Evolutionary conservation across 2,329 filamentous ascomycete species (phyloP).

Genomic region (Akanthomyces lecanii): DNA sequence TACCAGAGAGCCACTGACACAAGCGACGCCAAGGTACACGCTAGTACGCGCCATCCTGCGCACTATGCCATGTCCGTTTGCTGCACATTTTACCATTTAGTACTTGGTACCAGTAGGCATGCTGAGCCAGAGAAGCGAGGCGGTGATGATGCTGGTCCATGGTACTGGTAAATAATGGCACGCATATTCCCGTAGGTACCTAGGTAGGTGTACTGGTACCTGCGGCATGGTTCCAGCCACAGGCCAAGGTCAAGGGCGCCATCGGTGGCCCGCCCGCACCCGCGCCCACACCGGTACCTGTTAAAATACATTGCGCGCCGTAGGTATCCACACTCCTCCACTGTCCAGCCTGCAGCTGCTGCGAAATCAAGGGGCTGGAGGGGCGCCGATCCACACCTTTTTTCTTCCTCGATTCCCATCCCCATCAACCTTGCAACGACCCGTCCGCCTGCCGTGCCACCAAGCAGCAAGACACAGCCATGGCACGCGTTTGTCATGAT

Average conservation of each 20-base stretch:
- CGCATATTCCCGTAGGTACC: background rate
- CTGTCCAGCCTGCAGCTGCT: background rate
- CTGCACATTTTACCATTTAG: no score
- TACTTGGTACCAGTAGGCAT: background rate
- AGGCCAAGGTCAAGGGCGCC: background rate
- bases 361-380: constrained; percentile 15
- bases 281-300: background rate
- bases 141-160: background rate
- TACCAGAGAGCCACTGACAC: no score
- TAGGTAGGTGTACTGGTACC: background rate
- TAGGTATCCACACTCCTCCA: background rate
- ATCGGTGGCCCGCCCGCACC: background rate
- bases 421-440: background rate
- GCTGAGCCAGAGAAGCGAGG: background rate
- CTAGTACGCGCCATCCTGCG: background rate
- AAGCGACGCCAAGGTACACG: background rate
- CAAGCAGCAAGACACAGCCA: background rate
- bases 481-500: background rate
- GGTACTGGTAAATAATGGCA: no score
- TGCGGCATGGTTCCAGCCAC: background rate
- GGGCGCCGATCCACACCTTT: constrained; percentile 8
- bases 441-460: background rate
- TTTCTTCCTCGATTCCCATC: background rate
- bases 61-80: background rate
- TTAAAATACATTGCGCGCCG: background rate